phyloP scores from a whole-genome alignment of 495 filamentous ascomycete genomes.

The Massariosphaeria phaeospora region DNA sequence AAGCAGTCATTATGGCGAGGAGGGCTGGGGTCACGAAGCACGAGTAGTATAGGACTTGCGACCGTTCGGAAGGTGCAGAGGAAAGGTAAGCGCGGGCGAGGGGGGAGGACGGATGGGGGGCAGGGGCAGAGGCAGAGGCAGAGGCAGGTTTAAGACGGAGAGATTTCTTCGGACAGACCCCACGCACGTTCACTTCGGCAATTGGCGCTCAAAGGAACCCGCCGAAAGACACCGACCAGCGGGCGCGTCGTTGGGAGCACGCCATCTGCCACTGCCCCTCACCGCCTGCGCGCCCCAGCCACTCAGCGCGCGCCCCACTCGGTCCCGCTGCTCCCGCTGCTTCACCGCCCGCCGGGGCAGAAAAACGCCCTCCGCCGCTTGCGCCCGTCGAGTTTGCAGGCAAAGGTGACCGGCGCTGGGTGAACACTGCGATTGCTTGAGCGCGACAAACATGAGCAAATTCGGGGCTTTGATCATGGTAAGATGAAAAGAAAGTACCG shows the following conservation, averaged over 20 bases:
- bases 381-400: background rate
- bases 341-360: slow-evolving; percentile 12
- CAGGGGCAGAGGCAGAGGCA: background rate
- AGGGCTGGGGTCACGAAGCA: background rate
- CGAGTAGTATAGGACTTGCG: slow-evolving; percentile 30
- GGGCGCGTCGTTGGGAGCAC: no score
- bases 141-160: slow-evolving; percentile 5
- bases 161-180: no score
- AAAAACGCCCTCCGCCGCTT: background rate
- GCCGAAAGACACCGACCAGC: no score
- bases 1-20: slow-evolving; percentile 15
- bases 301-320: no score
- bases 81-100: slow-evolving; percentile 26
- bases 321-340: background rate
- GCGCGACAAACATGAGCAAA: slow-evolving; percentile 67
- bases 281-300: no score
- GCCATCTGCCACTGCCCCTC: no score
- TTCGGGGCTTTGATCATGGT: slow-evolving; percentile 91
- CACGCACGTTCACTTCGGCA: no score
- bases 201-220: no score
- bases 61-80: slow-evolving; percentile 23
- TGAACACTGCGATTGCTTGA: background rate
- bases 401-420: background rate
- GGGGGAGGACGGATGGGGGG: slow-evolving; percentile 16
- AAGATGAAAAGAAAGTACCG: no score